Conservation (phyloP, 345 rosid genomes). For the Populus euphratica region DNA sequence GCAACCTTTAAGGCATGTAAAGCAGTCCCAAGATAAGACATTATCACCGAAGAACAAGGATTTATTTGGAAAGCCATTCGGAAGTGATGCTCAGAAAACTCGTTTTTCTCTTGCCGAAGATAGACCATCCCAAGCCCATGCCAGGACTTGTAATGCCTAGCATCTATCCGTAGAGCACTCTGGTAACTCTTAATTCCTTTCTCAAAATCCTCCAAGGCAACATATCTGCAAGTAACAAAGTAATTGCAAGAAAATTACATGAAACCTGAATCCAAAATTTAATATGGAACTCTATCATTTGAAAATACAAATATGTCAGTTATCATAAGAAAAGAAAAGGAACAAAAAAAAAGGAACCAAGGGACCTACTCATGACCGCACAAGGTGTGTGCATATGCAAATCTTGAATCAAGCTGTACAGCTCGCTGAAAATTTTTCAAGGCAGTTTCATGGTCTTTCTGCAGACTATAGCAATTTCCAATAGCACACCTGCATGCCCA, state of each 20-base stretch:
- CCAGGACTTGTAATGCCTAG: slow-evolving; percentile 95
- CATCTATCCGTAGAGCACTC: slow-evolving; percentile 80
- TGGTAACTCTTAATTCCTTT: slow-evolving; percentile 92
- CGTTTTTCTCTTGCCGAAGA: slow-evolving; percentile 91
- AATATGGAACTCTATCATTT: neutral
- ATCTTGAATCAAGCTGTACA: slow-evolving; percentile 78
- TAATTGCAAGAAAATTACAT: neutral
- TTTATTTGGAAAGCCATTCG: slow-evolving; percentile 82
- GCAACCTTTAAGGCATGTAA: slow-evolving; percentile 76
- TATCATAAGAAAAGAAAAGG: neutral
- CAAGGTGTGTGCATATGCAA: slow-evolving; percentile 90
- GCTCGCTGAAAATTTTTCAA: slow-evolving; percentile 91
- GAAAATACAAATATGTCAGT: neutral
- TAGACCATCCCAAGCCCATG: slow-evolving; percentile 96
- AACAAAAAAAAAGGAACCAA: neutral
- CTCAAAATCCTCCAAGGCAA: slow-evolving; percentile 91
- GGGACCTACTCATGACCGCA: slow-evolving; percentile 93
- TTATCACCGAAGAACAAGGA: slow-evolving; percentile 85
- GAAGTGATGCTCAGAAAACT: slow-evolving; percentile 96
- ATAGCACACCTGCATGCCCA: slow-evolving; percentile 80
- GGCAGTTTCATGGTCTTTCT: slow-evolving; percentile 97
- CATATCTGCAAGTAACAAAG: slow-evolving; percentile 46
- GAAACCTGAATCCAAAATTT: neutral
- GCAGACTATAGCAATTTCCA: slow-evolving; percentile 97
- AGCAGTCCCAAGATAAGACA: slow-evolving; percentile 92